A percentile compares a stretch with the other conserved stretches of the same genome.
Conservation (phyloP, 2,329 filamentous ascomycete genomes). For the Diplocarpon mali region DNA sequence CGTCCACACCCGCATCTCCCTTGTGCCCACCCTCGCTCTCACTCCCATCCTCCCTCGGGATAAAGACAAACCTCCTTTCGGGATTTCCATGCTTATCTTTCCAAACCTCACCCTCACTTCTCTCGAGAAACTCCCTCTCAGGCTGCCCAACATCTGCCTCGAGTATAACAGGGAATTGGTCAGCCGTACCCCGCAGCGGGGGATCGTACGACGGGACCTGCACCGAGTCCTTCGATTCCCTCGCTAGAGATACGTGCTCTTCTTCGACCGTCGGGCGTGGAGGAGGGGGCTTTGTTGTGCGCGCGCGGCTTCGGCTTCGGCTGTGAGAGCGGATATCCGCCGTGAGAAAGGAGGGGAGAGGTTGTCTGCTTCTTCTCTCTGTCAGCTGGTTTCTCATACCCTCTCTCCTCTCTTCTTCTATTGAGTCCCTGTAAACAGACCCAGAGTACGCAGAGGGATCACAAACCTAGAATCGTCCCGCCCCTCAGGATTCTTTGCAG, state of each 20-base stretch:
- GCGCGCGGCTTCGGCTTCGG: neutral
- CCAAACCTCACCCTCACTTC: neutral
- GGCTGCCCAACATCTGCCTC: slow-evolving; percentile 37
- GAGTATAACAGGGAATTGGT: slow-evolving; percentile 57
- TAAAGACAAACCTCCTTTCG: slow-evolving; percentile 55
- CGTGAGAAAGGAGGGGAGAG: neutral
- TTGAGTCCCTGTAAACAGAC: neutral
- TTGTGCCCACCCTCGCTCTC: neutral
- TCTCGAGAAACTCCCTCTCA: slow-evolving; percentile 16
- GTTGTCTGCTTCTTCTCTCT: slow-evolving; percentile 4
- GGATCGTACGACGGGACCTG: slow-evolving; percentile 37
- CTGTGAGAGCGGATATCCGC: neutral
- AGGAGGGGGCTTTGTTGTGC: slow-evolving; percentile 29
- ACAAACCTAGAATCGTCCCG: slow-evolving; percentile 24
- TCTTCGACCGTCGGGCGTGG: slow-evolving; percentile 61
- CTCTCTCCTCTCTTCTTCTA: neutral
- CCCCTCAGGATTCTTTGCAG: slow-evolving; percentile 30
- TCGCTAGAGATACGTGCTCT: slow-evolving; percentile 49
- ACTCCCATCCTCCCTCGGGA: slow-evolving; percentile 28
- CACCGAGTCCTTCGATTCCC: slow-evolving; percentile 35
- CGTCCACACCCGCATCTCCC: neutral
- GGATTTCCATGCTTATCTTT: slow-evolving; percentile 15
- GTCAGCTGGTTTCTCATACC: neutral
- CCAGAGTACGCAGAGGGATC: neutral
- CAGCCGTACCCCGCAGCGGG: slow-evolving; percentile 49